Evolutionary conservation across 2,329 filamentous ascomycete genomes (phyloP), one percentile per base, ranked within the genome.

Genomic region (Esteya vermicola): DNA sequence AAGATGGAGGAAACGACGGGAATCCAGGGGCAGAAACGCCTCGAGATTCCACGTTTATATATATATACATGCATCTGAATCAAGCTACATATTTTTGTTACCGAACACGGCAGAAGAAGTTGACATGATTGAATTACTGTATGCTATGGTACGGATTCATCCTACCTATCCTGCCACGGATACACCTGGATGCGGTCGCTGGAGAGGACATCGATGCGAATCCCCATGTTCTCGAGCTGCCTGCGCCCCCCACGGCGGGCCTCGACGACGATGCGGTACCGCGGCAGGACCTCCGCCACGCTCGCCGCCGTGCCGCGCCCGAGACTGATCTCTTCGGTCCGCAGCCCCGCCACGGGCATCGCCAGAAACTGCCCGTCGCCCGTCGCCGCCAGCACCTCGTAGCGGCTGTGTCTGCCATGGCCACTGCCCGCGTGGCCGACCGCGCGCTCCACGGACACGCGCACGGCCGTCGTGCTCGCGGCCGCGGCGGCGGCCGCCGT

Each of bases 331-430:
- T 48, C 46, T 12, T n/a, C 31, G 9, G 43, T 46, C 9, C 47
- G 45, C 39, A 49, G 35, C 0, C 47, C 75, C 0, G 45, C 42
- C 43, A 68, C 65, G 6, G 68, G 67, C 18, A 69, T 69, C 57
- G 93, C 83, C 34, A 73, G 74, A 52, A 85, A 91, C 44, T 79
- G 75, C 6, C 83, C 83, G n/a, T 74, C 67, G n/a, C 74, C 66
- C 2, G 80, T 85, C 2, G 71, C 65, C 2, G 75, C 75, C 22
- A 93, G 54, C 10, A 77, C 64, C 4, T 65, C 62, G 45, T 78
- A 75, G 48, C 82, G 8, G 23, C 27, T 20, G 32, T 26, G 32
- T 10, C 18, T 26, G 19, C 16, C n/a, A 5, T 22, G 30, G 14
- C 33, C 26, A 19, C 13, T 14, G 16, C 3, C n/a, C 13, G 2